Evolutionary conservation across 192 early-diverging fungal genomes (phyloP), one percentile per base, ranked within the genome.

Genomic region (Coemansia sp.): DNA sequence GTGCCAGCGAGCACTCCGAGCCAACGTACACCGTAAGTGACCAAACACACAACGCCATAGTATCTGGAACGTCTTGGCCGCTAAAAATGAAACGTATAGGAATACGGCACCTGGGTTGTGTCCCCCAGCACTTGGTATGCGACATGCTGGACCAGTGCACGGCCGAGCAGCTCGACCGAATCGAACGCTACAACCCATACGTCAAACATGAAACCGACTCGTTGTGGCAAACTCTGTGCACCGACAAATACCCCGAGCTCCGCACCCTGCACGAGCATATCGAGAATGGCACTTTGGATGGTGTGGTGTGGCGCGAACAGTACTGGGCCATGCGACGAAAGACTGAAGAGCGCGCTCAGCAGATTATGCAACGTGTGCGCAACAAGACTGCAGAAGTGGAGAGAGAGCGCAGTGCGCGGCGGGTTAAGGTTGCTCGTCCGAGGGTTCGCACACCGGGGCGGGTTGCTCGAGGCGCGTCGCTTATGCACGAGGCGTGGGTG

Each of bases 161-260:
- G 52, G 63, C 73, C 0, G 69, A 81, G 60, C 72, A 81, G 55
- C 69, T 81, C 14, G 69, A 69, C 27, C 50, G 47, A 5, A 60
- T 81, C 59, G 78, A 81, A 54, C 62, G 59, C 56, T 35, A 57
- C 58, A 81, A 81, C 29, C 78, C 78, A 39, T 72, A 72, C 23
- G 68, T 81, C 35, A 32, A 68, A 19, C 55, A 58, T 1, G 78
- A 81, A 58, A 81, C 75, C 66, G 72, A 75, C 58, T 35, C 62
- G 1, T 49, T 81, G 56, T 81, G 78, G 78, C 53, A 50, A 51
- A 51, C 55, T 43, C 66, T 69, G 38, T 69, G 66, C 39, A 14
- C 43, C 10, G 56, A 39, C 32, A 75, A 66, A 53, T 62, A 75
- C 56, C 43, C 38, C 9, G 66, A 58, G 48, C 27, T 62, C 41